Percentiles rank a stretch among this genome's conserved stretches.
phyloP scores from a whole-genome alignment of 1,139 yeast species.

The Pichiaceae sp. region DNA sequence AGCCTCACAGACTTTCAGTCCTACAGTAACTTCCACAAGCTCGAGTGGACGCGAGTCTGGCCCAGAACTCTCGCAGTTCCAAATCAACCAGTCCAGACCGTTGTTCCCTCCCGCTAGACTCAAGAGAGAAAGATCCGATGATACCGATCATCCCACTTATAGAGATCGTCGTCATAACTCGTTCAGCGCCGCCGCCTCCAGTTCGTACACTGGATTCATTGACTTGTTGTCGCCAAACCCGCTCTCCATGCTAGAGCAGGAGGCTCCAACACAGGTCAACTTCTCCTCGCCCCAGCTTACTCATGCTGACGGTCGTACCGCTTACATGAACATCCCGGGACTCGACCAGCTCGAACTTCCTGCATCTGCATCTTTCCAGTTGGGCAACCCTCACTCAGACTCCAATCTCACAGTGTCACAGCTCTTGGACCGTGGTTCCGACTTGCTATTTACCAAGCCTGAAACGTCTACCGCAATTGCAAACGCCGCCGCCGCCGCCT shows the following conservation, averaged over 20 bases:
- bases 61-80: conserved; percentile 12
- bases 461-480: not conserved
- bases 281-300: conserved; percentile 70
- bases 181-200: conserved; percentile 71
- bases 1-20: conserved; percentile 2
- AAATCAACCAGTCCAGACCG: not conserved
- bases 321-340: conserved; percentile 19
- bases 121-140: not conserved
- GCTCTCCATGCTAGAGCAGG: conserved; percentile 20
- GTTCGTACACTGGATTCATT: conserved; percentile 48
- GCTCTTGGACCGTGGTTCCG: not conserved
- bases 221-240: conserved; percentile 11
- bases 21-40: conserved; percentile 16
- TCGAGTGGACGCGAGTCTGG: conserved; percentile 1
- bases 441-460: not conserved
- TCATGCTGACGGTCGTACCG: conserved; percentile 18
- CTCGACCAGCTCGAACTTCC: conserved; percentile 25
- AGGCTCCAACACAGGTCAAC: conserved; percentile 58
- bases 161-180: conserved; percentile 54
- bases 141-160: conserved; percentile 7
- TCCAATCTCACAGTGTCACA: not conserved
- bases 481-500: not conserved
- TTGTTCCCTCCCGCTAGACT: not conserved
- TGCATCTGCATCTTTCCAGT: not conserved
- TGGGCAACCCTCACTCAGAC: not conserved